A percentile compares a stretch with the other conserved stretches of the same genome.
Evolutionary conservation across 441 rosid genomes (phyloP).

Genomic region (Dalechampia spathulata): DNA sequence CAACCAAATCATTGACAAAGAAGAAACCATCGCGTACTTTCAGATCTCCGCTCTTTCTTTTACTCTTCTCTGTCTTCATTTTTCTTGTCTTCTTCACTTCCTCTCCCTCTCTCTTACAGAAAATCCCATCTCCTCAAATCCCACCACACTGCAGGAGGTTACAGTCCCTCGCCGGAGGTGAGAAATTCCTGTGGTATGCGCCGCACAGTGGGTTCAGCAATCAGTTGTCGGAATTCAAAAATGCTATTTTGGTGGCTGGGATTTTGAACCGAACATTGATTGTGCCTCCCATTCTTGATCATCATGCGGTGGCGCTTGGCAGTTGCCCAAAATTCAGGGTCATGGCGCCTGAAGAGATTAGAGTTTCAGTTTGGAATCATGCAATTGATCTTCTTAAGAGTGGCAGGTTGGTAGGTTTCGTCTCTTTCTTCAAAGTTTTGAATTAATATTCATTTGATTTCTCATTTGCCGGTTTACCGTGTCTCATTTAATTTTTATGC

Average conservation of each 20-base stretch:
- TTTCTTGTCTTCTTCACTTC: conserved; percentile 32
- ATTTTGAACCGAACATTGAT: conserved; percentile 76
- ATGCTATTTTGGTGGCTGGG: conserved; percentile 57
- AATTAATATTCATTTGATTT: too few relatives aligned
- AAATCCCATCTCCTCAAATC: conserved; percentile 26
- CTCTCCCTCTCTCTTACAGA: conserved; percentile 39
- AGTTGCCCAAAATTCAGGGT: conserved; percentile 98
- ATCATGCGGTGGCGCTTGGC: conserved; percentile 93
- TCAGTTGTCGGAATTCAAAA: conserved; percentile 83
- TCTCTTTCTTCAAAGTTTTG: neutral
- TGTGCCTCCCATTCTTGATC: conserved; percentile 84
- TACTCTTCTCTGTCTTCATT: conserved; percentile 16
- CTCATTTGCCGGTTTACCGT: too few relatives aligned
- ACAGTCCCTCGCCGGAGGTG: conserved; percentile 16
- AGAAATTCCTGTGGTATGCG: conserved; percentile 58
- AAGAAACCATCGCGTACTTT: conserved; percentile 22
- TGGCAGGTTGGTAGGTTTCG: conserved; percentile 39
- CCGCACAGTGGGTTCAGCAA: conserved; percentile 97
- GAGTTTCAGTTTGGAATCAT: conserved; percentile 65
- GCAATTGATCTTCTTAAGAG: conserved; percentile 49
- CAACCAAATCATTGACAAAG: conserved; percentile 30
- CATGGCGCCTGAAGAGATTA: conserved; percentile 42
- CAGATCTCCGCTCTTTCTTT: conserved; percentile 34
- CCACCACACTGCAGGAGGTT: conserved; percentile 33
- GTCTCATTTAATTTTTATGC: too few relatives aligned